Evolutionary conservation across 495 filamentous ascomycete genomes (phyloP), one percentile per base, ranked within the genome.

Genomic region (Parachaetomium inaequale): DNA sequence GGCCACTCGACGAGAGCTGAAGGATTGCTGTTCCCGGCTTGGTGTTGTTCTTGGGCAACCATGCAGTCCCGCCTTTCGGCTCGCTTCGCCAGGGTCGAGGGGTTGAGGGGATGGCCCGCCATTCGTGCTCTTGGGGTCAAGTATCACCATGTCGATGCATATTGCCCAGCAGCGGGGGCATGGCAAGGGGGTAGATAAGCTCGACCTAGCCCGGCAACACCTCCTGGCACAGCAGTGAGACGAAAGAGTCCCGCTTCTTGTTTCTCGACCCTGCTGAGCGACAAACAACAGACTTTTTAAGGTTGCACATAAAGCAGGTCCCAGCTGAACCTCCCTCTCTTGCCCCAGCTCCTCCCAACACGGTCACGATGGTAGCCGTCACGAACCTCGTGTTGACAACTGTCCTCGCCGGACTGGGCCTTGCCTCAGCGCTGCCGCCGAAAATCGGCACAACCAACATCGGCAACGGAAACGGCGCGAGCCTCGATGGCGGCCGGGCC

Each of bases 391-490:
- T 66, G 17, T 58, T 74, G 28, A 34, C 62, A 7, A 54, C 64
- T 32, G 25, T 46, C 59, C 55, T 73, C 34, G 67, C 61, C 42
- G 61, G 55, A 28, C 29, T 59, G 28, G 64, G 65, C 2, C 65
- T 71, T 12, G 67, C 49, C 26, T 62, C 69, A 19, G 72, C 70
- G n/a, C 61, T 74, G 26, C 69, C 72, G 2, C 65, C 72, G 19
- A 69, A 53, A 49, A 67, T 74, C 55, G 72, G 68, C 49, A 72
- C 56, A 4, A 68, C 70, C 31, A 59, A 52, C 25, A 42, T 66
- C 42, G 43, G 32, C 38, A 25, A 34, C 23, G 47, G 50, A 17
- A 14, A 56, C 52, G 19, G 38, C 32, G 6, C 45, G 47, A 55
- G 10, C 58, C 28, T 53, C 21, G 47, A 38, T 40, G 21, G 26